Conservation (phyloP, 2,329 filamentous ascomycete genomes). For the Colletotrichum echinochloae region DNA sequence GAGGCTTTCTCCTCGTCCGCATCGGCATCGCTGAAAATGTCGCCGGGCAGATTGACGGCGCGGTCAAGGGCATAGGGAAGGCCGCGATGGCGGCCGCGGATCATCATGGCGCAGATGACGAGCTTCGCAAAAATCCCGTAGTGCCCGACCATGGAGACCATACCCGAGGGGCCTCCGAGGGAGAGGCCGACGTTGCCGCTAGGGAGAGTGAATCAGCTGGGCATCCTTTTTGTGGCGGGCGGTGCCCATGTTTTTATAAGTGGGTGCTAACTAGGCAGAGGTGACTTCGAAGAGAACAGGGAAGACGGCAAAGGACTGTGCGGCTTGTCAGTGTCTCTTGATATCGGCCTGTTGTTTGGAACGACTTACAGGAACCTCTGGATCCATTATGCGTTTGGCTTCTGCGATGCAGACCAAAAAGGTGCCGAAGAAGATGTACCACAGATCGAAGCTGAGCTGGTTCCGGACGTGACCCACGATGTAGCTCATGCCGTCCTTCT, state of each 20-base stretch:
- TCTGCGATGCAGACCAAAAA: slow-evolving; percentile 50
- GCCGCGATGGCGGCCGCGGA: slow-evolving; percentile 52
- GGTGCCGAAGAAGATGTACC: slow-evolving; percentile 55
- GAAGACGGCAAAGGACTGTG: slow-evolving; percentile 49
- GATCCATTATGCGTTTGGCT: slow-evolving; percentile 14
- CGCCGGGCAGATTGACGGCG: slow-evolving; percentile 40
- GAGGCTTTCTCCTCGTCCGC: too few species aligned
- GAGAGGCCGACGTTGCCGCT: slow-evolving; percentile 53
- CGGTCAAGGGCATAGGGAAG: slow-evolving; percentile 51
- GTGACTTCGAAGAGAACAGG: slow-evolving; percentile 51
- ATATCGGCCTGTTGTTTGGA: too few species aligned
- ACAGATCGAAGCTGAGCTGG: slow-evolving; percentile 56
- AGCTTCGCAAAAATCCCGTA: slow-evolving; percentile 50
- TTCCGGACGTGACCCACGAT: slow-evolving; percentile 52
- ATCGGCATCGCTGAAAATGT: too few species aligned
- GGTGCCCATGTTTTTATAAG: too few species aligned
- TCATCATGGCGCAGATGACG: slow-evolving; percentile 54
- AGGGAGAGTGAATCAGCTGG: too few species aligned
- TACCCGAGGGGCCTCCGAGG: slow-evolving; percentile 49
- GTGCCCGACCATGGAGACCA: slow-evolving; percentile 47
- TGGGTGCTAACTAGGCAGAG: slow-evolving; percentile 48
- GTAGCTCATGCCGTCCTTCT: slow-evolving; percentile 47
- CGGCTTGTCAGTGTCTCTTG: too few species aligned
- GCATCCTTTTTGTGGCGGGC: too few species aligned
- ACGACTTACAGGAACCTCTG: slow-evolving; percentile 13